A percentile compares a stretch with the other conserved stretches of the same genome.
Evolutionary conservation across 768 basidiomycete species (phyloP).

Genomic region (Pisolithus tinctorius): DNA sequence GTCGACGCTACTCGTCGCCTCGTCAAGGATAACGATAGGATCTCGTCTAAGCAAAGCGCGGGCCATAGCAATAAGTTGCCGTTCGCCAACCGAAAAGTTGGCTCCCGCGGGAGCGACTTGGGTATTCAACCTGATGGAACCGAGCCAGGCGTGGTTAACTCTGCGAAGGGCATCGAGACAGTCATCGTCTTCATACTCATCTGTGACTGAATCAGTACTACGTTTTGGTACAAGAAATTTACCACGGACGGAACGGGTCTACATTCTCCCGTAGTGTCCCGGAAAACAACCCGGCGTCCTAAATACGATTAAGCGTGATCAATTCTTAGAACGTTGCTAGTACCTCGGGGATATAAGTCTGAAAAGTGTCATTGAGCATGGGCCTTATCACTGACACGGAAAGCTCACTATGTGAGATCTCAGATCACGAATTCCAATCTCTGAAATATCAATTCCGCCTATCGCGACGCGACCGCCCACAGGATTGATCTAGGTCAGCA

Average conservation of each 20-base stretch:
- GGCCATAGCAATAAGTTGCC: slow-evolving; percentile 87
- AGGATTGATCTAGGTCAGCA: slow-evolving; percentile 55
- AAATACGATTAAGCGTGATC: not conserved
- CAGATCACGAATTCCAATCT: slow-evolving; percentile 78
- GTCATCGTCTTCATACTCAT: slow-evolving; percentile 72
- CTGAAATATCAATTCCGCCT: slow-evolving; percentile 86
- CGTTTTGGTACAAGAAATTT: not conserved
- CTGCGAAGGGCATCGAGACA: slow-evolving; percentile 70
- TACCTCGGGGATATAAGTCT: slow-evolving; percentile 74
- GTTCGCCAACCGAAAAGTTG: slow-evolving; percentile 90
- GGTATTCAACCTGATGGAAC: slow-evolving; percentile 65
- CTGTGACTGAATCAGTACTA: slow-evolving; percentile 24
- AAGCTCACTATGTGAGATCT: slow-evolving; percentile 60
- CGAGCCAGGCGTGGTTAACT: slow-evolving; percentile 40
- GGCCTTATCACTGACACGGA: not conserved
- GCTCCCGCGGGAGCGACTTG: slow-evolving; percentile 80
- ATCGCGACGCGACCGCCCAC: slow-evolving; percentile 67
- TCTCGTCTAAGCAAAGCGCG: slow-evolving; percentile 69
- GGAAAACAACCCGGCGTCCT: slow-evolving; percentile 72
- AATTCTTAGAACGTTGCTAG: not conserved
- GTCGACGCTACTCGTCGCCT: slow-evolving; percentile 83
- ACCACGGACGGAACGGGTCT: slow-evolving; percentile 48
- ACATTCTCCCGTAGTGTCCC: slow-evolving; percentile 72
- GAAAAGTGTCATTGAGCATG: not conserved
- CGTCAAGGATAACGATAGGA: slow-evolving; percentile 71